Evolutionary conservation across 192 early-diverging fungal species (phyloP).

Genomic region (Lobosporangium transversale): DNA sequence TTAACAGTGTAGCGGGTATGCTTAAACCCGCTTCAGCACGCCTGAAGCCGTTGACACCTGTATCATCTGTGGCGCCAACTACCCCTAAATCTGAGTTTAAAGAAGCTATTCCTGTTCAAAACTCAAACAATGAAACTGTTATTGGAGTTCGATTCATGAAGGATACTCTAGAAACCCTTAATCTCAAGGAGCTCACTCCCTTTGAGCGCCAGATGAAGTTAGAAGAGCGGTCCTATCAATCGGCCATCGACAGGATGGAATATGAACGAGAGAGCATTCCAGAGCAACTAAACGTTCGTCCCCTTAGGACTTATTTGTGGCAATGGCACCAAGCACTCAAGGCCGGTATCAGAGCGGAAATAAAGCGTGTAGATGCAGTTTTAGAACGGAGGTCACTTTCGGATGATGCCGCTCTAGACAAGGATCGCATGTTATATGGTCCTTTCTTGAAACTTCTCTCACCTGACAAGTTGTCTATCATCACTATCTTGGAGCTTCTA

Average conservation of each 20-base stretch:
- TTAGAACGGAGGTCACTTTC: slow-evolving; percentile 19
- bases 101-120: slow-evolving; percentile 17
- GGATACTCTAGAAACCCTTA: slow-evolving; percentile 69
- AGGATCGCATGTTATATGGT: slow-evolving; percentile 65
- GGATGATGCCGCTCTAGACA: slow-evolving; percentile 41
- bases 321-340: slow-evolving; percentile 81
- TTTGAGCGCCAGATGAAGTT: slow-evolving; percentile 83
- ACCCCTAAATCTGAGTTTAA: slow-evolving; percentile 8
- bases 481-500: slow-evolving; percentile 86
- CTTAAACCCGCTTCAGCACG: slow-evolving; percentile 25
- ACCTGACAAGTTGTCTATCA: slow-evolving; percentile 80
- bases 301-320: slow-evolving; percentile 70
- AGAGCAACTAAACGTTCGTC: slow-evolving; percentile 62
- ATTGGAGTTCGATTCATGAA: slow-evolving; percentile 82
- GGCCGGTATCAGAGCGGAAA: slow-evolving; percentile 74
- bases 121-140: slow-evolving; percentile 55
- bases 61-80: slow-evolving; percentile 11
- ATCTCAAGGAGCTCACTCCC: slow-evolving; percentile 61
- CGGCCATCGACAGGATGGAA: slow-evolving; percentile 73
- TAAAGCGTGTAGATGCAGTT: slow-evolving; percentile 62
- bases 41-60: slow-evolving; percentile 6
- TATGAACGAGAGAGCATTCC: slow-evolving; percentile 63
- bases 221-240: slow-evolving; percentile 83
- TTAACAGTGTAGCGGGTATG: slow-evolving; percentile 20
- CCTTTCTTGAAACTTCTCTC: slow-evolving; percentile 73